Conservation (phyloP, 2,329 filamentous ascomycete genomes). For the Harringtonia lauricola region DNA sequence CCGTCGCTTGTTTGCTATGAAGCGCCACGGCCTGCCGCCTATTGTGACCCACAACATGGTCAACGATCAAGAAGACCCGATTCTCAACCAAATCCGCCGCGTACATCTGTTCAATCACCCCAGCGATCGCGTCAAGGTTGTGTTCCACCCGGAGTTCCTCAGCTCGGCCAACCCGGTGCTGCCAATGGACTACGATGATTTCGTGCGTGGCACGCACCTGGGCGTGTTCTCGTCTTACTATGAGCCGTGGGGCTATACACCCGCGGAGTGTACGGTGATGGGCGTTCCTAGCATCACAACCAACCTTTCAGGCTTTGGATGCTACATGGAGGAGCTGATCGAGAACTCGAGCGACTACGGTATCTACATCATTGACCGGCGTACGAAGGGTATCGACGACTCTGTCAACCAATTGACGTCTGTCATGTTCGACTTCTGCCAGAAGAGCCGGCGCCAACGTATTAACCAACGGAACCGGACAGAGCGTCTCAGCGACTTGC, state of each 20-base stretch:
- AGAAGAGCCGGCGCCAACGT: conserved; percentile 87
- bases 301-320: conserved; percentile 94
- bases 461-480: conserved; percentile 99
- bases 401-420: conserved; percentile 90
- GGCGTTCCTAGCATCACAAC: conserved; percentile 97
- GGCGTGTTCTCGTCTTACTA: conserved; percentile 97
- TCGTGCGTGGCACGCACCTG: conserved; percentile 91
- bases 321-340: conserved; percentile 98
- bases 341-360: conserved; percentile 97
- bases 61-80: conserved; percentile 85
- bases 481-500: conserved; percentile 82
- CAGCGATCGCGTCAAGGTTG: conserved; percentile 86
- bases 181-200: conserved; percentile 95
- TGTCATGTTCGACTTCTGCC: conserved; percentile 88
- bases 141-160: conserved; percentile 97
- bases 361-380: conserved; percentile 96
- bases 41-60: conserved; percentile 99
- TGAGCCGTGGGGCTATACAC: conserved; percentile 98
- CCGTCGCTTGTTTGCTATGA: conserved; percentile 91
- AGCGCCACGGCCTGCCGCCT: conserved; percentile 77
- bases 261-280: conserved; percentile 97
- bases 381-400: conserved; percentile 91
- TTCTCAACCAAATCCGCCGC: conserved; percentile 88
- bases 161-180: conserved; percentile 93
- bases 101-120: conserved; percentile 97